These are phyloP conservation scores for Odonthalia washingtoniensis DNA, from an alignment of 31 red algal species.

Conservation along the genomic window DNA sequence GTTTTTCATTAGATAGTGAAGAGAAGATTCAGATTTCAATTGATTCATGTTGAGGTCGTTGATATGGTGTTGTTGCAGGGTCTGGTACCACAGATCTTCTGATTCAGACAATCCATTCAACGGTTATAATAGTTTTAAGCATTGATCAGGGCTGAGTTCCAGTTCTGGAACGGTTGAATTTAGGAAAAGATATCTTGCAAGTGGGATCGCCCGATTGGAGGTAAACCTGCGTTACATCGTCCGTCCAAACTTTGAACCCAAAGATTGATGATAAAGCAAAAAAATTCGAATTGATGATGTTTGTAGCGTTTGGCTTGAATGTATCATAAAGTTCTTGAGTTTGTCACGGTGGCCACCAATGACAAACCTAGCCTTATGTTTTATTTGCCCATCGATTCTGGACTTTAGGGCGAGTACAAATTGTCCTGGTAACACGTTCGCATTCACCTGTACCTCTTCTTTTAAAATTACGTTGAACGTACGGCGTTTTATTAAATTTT, in stretches of 20 bases:
- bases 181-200: conserved; percentile 33
- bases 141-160: conserved; percentile 35
- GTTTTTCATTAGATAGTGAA: conserved; percentile 15
- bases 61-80: conserved; percentile 22
- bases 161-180: conserved; percentile 39
- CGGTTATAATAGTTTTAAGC: conserved; percentile 41
- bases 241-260: conserved; percentile 31
- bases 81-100: conserved; percentile 28
- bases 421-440: conserved; percentile 39
- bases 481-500: conserved; percentile 2
- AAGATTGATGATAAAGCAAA: neutral
- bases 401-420: conserved; percentile 50
- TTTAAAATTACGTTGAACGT: conserved; percentile 37
- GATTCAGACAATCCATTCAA: no score
- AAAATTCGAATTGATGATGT: conserved; percentile 37
- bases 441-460: conserved; percentile 37
- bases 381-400: neutral
- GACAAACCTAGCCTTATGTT: conserved; percentile 35
- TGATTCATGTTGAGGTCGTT: conserved; percentile 8
- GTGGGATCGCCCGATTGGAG: conserved; percentile 32
- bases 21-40: conserved; percentile 43
- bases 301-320: conserved; percentile 32
- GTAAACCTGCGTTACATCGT: conserved; percentile 46
- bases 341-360: conserved; percentile 31
- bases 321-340: conserved; percentile 49